Base-by-base conservation (phyloP, 192 early-diverging fungal genomes). In the Geranomyces michiganensis region DNA sequence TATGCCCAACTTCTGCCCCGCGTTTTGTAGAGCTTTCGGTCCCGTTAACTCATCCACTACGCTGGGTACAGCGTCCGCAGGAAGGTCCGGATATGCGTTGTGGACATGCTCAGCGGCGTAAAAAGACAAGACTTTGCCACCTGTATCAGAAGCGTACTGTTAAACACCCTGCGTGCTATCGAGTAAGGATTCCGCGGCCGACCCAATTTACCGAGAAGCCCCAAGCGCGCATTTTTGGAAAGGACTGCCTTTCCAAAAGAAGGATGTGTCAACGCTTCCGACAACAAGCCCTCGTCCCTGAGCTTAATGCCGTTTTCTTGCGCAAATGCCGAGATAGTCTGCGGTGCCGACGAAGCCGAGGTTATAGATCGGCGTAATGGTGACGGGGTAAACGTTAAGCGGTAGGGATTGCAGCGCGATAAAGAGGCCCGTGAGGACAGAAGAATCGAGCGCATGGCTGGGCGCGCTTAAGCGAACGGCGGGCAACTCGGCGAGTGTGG, bases 21-120 rank as follows among this genome's bases (percentile, higher is more conserved):
- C n/a, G 17, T 4, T n/a, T 36, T 64, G 17, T 3, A 64, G n/a
- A 2, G 43, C 62, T 5, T 64, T n/a, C 27, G 30, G 62, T 17
- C 62, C 62, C 1, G 44, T 64, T 14, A 64, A 64, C 43, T 41
- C n/a, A 31, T 64, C 21, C 41, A 64, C 43, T 9, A 64, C 62
- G 8, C 21, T 26, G 10, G 32, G 17, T 41, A 64, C n/a, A 29
- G 62, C 33, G 33, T 64, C 62, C 41, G 62, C 62, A 5, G 62
- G 62, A 1, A 64, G 10, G 33, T 46, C 62, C 19, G 62, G 41
- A 45, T 45, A 46, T 14, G 17, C 17, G 41, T 4, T 41, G 10
- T 45, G 62, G 5, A 64, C 43, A 46, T 64, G 62, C n/a, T 64
- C 41, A 3, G 62, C 29, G 9, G 29, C 62, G 33, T 64, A 46